These are phyloP conservation scores for Hemisphaericaspora xylofermentans DNA, from an alignment of 1,139 yeast species.

Conservation along the genomic window DNA sequence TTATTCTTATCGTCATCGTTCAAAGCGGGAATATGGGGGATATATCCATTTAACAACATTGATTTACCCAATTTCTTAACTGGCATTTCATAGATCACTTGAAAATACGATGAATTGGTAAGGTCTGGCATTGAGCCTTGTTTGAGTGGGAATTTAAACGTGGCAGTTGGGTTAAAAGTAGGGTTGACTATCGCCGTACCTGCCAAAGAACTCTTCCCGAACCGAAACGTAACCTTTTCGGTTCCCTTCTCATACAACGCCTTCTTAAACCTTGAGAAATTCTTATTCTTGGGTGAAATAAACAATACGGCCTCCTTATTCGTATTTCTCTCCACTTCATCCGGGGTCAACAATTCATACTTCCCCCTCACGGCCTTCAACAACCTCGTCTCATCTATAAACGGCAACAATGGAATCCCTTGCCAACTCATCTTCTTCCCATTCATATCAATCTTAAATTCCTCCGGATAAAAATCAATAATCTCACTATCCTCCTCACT, in stretches of 20 bases:
- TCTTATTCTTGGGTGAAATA: slow-evolving; percentile 56
- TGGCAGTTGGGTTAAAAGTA: slow-evolving; percentile 47
- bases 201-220: slow-evolving; percentile 57
- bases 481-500: slow-evolving; percentile 76
- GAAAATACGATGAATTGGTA: slow-evolving; percentile 54
- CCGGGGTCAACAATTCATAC: slow-evolving; percentile 62
- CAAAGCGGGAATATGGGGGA: slow-evolving; percentile 59
- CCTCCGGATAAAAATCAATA: slow-evolving; percentile 87
- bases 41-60: slow-evolving; percentile 79
- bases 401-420: slow-evolving; percentile 87
- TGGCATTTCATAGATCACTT: slow-evolving; percentile 59
- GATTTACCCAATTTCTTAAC: slow-evolving; percentile 62
- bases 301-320: slow-evolving; percentile 61
- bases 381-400: slow-evolving; percentile 80
- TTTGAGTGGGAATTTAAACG: slow-evolving; percentile 59
- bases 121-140: slow-evolving; percentile 59
- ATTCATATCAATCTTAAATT: slow-evolving; percentile 90
- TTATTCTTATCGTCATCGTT: slow-evolving; percentile 68
- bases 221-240: slow-evolving; percentile 41
- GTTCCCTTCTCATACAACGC: slow-evolving; percentile 33
- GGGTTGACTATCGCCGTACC: slow-evolving; percentile 55
- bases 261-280: slow-evolving; percentile 37
- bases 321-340: slow-evolving; percentile 70
- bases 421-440: slow-evolving; percentile 96
- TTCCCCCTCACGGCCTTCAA: slow-evolving; percentile 63